phyloP scores from a whole-genome alignment of 495 filamentous ascomycete species.

The Penicillium maclennaniae region DNA sequence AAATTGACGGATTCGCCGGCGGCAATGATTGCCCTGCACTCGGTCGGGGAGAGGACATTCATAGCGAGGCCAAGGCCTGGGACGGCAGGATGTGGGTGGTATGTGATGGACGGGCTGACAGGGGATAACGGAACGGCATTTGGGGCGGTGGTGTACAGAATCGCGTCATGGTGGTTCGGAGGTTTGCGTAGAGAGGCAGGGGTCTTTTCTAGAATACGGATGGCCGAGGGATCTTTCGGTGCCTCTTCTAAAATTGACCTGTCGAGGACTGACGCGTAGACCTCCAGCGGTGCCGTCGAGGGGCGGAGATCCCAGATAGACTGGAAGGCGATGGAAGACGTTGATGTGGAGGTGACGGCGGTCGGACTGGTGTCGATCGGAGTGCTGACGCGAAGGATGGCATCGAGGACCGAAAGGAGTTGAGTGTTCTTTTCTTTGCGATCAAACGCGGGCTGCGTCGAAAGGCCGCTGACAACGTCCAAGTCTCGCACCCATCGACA shows the following conservation, averaged over 20 bases:
- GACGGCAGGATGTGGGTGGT: conserved; percentile 36
- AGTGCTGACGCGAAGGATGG: conserved; percentile 35
- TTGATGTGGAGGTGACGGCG: conserved; percentile 16
- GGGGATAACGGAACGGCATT: conserved; percentile 32
- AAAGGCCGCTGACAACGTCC: conserved; percentile 39
- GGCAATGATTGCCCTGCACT: conserved; percentile 37
- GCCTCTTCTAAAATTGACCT: conserved; percentile 32
- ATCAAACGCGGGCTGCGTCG: conserved; percentile 27
- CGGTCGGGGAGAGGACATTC: conserved; percentile 28
- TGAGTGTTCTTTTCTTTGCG: conserved; percentile 28
- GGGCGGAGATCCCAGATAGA: conserved; percentile 40
- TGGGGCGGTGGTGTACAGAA: conserved; percentile 34
- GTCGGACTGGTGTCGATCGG: conserved; percentile 29
- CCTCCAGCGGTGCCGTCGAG: conserved; percentile 21
- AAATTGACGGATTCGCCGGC: conserved; percentile 39
- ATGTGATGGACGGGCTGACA: conserved; percentile 24
- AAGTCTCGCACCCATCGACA: conserved; percentile 41
- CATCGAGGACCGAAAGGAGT: conserved; percentile 34
- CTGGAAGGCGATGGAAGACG: conserved; percentile 36
- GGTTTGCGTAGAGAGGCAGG: conserved; percentile 36
- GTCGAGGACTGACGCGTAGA: conserved; percentile 37
- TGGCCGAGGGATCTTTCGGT: conserved; percentile 24
- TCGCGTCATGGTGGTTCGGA: conserved; percentile 38
- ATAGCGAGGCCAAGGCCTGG: conserved; percentile 36
- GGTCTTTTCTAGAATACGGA: conserved; percentile 34